phyloP scores from a whole-genome alignment of 78 protist species.

The Emiliania huxleyi region DNA sequence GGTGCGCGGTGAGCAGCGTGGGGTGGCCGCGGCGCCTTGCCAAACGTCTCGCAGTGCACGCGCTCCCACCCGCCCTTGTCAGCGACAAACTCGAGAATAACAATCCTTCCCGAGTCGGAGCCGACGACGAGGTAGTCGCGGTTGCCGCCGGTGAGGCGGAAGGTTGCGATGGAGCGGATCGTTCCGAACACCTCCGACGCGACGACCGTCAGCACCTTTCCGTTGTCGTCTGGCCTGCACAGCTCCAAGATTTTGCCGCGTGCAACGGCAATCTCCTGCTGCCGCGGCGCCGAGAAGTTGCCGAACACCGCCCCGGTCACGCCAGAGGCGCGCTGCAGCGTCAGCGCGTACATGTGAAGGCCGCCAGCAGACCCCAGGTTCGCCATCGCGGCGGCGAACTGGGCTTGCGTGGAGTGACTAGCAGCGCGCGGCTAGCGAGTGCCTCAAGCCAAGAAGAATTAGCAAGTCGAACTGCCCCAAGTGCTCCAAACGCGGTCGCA shows the following conservation, averaged over 20 bases:
- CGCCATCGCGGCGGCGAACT: too few relatives aligned
- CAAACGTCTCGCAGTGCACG: slow-evolving; percentile 88
- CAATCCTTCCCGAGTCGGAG: slow-evolving; percentile 87
- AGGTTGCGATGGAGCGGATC: slow-evolving; percentile 80
- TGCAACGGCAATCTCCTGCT: slow-evolving; percentile 62
- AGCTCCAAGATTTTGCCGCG: slow-evolving; percentile 74
- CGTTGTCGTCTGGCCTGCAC: slow-evolving; percentile 74
- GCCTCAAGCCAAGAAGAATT: too few relatives aligned
- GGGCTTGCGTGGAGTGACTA: too few relatives aligned
- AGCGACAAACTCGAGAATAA: slow-evolving; percentile 80
- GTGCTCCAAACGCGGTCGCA: too few relatives aligned
- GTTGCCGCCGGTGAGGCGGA: slow-evolving; percentile 79
- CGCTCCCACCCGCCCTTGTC: slow-evolving; percentile 55
- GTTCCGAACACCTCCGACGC: slow-evolving; percentile 83
- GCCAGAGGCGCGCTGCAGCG: slow-evolving; percentile 80
- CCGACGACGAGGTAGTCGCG: slow-evolving; percentile 92
- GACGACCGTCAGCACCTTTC: slow-evolving; percentile 64
- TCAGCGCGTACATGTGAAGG: slow-evolving; percentile 75
- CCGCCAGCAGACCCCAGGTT: too few relatives aligned
- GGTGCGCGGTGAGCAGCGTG: too few relatives aligned
- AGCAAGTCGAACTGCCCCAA: too few relatives aligned
- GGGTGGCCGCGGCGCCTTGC: too few relatives aligned
- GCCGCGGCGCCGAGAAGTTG: slow-evolving; percentile 73
- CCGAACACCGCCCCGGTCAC: slow-evolving; percentile 75
- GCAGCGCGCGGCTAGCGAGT: too few relatives aligned